These are phyloP conservation scores for Poteriospumella lacustris DNA, from an alignment of 108 stramenopile genomes.

Conservation along the genomic window DNA sequence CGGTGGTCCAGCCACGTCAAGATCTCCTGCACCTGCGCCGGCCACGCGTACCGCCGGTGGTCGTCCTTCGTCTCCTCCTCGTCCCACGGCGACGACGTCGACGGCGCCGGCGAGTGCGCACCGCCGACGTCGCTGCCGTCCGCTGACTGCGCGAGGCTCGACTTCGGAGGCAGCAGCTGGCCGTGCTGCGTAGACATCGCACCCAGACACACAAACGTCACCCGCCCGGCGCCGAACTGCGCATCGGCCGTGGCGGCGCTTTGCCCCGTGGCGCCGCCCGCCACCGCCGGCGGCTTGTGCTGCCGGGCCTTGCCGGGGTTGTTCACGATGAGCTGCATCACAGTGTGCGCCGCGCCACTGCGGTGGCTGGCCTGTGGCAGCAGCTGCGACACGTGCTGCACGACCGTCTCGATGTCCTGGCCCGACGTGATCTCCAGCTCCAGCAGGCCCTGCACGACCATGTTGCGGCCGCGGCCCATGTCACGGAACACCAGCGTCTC, in stretches of 20 bases:
- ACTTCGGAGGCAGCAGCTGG: too few species aligned
- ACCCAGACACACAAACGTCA: too few species aligned
- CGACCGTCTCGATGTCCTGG: slow-evolving; percentile 6
- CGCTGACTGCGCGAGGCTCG: too few species aligned
- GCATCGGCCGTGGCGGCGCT: too few species aligned
- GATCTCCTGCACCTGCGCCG: not conserved
- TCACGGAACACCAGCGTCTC: not conserved
- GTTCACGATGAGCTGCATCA: slow-evolving; percentile 17
- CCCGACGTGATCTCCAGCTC: slow-evolving; percentile 13
- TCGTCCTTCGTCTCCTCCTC: too few species aligned
- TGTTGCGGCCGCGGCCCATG: not conserved
- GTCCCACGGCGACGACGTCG: too few species aligned
- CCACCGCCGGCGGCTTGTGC: not conserved
- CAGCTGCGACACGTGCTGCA: not conserved
- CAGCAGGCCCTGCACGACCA: slow-evolving; percentile 22
- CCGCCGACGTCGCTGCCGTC: too few species aligned
- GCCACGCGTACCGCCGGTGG: slow-evolving; percentile 20
- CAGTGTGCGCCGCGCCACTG: not conserved
- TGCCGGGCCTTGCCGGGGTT: not conserved
- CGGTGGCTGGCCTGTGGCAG: not conserved
- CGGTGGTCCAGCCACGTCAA: not conserved
- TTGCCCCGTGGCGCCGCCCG: not conserved
- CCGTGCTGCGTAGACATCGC: too few species aligned
- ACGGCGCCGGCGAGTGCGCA: too few species aligned
- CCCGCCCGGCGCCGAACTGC: too few species aligned